These are phyloP conservation scores for Zygosaccharomyces pseudobailii DNA, from an alignment of 1,139 yeast genomes.

Conservation along the genomic window DNA sequence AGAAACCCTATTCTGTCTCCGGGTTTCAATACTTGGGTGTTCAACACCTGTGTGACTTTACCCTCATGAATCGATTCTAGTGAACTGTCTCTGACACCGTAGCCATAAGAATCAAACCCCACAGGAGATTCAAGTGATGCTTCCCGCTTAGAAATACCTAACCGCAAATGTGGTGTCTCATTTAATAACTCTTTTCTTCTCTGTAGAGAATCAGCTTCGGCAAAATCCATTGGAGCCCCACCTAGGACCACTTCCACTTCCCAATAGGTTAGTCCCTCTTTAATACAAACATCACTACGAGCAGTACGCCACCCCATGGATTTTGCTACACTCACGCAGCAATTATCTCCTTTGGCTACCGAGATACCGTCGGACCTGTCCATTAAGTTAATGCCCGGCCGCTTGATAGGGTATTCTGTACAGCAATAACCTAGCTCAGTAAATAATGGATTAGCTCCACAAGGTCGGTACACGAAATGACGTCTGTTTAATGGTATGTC, in stretches of 20 bases:
- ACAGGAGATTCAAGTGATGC: conserved; percentile 93
- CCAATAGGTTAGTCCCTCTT: conserved; percentile 78
- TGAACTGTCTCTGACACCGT: conserved; percentile 78
- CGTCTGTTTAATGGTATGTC: conserved; percentile 76
- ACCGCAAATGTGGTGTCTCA: conserved; percentile 55
- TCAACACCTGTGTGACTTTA: conserved; percentile 18
- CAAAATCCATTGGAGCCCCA: conserved; percentile 18
- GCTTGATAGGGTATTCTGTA: conserved; percentile 67
- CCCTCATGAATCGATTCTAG: conserved; percentile 68
- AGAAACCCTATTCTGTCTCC: conserved; percentile 85
- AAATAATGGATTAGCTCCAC: conserved; percentile 65
- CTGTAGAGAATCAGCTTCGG: conserved; percentile 13
- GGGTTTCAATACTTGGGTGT: conserved; percentile 40
- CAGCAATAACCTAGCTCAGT: conserved; percentile 62
- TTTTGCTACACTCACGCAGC: conserved; percentile 36
- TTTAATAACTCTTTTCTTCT: conserved; percentile 23
- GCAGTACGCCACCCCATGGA: conserved; percentile 81
- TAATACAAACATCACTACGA: conserved; percentile 67
- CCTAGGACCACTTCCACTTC: conserved; percentile 43
- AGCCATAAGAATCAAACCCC: conserved; percentile 92
- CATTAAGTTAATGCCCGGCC: conserved; percentile 59
- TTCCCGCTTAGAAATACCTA: conserved; percentile 81
- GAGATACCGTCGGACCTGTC: conserved; percentile 65
- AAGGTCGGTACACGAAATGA: conserved; percentile 77
- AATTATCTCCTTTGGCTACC: conserved; percentile 40